Conservation (phyloP, 208 protist species). For the Trypanosoma boissoni region DNA sequence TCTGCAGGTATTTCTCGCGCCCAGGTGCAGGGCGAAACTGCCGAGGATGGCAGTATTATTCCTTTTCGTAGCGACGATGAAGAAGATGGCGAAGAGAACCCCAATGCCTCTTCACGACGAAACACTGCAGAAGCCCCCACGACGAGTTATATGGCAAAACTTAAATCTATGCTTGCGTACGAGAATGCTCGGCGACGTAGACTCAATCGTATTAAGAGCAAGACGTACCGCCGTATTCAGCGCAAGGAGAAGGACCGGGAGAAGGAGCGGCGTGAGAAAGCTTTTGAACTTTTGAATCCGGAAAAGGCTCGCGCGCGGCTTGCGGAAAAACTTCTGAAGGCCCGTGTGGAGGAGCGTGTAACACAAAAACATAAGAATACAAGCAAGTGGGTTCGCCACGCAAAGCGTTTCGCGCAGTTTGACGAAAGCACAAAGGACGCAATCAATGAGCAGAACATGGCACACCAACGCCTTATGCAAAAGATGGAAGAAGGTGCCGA, state of each 20-base stretch:
- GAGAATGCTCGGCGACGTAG: conserved; percentile 84
- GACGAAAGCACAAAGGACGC: conserved; percentile 80
- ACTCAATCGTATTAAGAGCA: conserved; percentile 92
- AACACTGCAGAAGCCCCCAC: conserved; percentile 28
- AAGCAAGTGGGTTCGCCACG: conserved; percentile 89
- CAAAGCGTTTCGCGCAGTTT: conserved; percentile 80
- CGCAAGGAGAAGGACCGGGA: conserved; percentile 91
- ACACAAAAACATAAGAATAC: conserved; percentile 93
- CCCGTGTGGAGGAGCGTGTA: conserved; percentile 83
- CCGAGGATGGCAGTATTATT: conserved; percentile 7
- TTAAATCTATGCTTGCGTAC: conserved; percentile 88
- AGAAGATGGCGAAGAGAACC: conserved; percentile 14
- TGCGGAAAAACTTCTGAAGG: conserved; percentile 72
- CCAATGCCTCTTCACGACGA: conserved; percentile 3
- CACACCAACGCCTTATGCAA: conserved; percentile 88
- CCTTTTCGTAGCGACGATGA: conserved; percentile 24
- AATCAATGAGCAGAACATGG: conserved; percentile 79
- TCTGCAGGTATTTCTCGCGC: conserved; percentile 50
- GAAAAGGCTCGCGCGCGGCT: conserved; percentile 73
- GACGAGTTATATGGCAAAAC: conserved; percentile 76
- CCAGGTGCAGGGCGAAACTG: conserved; percentile 12
- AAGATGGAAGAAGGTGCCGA: conserved; percentile 88
- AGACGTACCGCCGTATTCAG: conserved; percentile 90
- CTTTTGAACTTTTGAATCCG: conserved; percentile 87
- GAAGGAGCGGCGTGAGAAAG: conserved; percentile 70